These are phyloP conservation scores for Eugenia klotzschiana DNA, from an alignment of 441 rosid genomes.

Conservation along the genomic window DNA sequence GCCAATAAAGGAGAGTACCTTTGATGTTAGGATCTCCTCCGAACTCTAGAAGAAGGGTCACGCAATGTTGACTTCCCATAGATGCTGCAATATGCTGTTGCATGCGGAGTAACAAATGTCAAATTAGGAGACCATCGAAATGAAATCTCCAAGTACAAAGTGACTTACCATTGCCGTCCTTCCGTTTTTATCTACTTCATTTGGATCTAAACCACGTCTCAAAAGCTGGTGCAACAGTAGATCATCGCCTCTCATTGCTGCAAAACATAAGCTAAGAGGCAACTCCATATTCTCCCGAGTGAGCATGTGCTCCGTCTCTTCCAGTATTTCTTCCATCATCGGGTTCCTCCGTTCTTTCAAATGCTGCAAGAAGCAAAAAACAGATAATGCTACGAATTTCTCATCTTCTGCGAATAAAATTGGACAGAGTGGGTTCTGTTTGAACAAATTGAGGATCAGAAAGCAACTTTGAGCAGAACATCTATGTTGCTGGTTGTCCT, in stretches of 20 bases:
- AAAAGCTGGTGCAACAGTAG: constrained; percentile 59
- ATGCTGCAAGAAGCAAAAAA: constrained; percentile 30
- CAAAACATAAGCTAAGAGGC: constrained; percentile 64
- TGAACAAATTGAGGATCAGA: background rate
- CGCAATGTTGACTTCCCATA: constrained; percentile 49
- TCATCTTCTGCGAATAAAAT: background rate
- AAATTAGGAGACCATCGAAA: background rate
- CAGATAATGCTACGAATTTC: background rate
- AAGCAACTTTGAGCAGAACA: background rate
- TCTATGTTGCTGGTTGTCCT: background rate
- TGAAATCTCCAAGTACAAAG: background rate
- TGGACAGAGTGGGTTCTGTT: background rate
- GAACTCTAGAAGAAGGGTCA: constrained; percentile 49
- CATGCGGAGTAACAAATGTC: background rate
- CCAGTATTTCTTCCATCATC: constrained; percentile 34
- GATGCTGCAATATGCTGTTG: constrained; percentile 79
- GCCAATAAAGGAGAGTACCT: constrained; percentile 24
- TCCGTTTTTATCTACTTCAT: constrained; percentile 49
- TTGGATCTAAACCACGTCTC: constrained; percentile 58
- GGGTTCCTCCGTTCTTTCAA: constrained; percentile 49
- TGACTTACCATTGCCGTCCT: constrained; percentile 47
- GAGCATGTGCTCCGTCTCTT: constrained; percentile 57
- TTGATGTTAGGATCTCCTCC: constrained; percentile 62
- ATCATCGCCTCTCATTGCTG: constrained; percentile 71
- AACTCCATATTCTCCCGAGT: constrained; percentile 65